Percentiles rank a stretch among this genome's conserved stretches.
phyloP scores from a whole-genome alignment of 768 basidiomycete species.

The Lentinula aciculospora region DNA sequence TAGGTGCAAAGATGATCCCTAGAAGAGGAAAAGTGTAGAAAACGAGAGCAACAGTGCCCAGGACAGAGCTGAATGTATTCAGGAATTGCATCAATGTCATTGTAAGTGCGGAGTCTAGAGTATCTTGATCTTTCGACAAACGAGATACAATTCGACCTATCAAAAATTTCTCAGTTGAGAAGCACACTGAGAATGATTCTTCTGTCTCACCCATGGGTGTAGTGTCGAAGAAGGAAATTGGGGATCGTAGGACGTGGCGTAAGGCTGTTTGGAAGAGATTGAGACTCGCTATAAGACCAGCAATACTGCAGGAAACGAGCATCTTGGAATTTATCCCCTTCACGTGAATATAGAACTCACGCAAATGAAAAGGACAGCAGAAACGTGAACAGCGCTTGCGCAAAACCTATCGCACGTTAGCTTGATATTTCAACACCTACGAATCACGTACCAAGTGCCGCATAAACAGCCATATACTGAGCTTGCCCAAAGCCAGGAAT shows the following conservation, averaged over 20 bases:
- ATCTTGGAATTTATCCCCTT: neutral
- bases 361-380: conserved; percentile 42
- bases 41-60: conserved; percentile 28
- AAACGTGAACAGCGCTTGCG: conserved; percentile 48
- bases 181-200: neutral
- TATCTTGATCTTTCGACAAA: conserved; percentile 61
- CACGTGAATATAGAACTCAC: conserved; percentile 24
- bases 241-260: conserved; percentile 51
- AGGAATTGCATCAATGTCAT: conserved; percentile 4
- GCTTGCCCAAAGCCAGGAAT: conserved; percentile 52
- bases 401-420: conserved; percentile 28
- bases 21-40: conserved; percentile 35
- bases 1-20: conserved; percentile 26
- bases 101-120: conserved; percentile 45
- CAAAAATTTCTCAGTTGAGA: neutral
- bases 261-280: conserved; percentile 54
- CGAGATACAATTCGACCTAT: conserved; percentile 52
- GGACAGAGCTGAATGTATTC: conserved; percentile 13
- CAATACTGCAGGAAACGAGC: conserved; percentile 20
- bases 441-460: conserved; percentile 32
- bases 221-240: conserved; percentile 67
- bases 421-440: neutral
- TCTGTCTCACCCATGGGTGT: conserved; percentile 53
- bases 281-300: conserved; percentile 35
- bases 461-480: conserved; percentile 64